phyloP scores from a whole-genome alignment of 805 yeast species.

The Monosporozyma unispora region DNA sequence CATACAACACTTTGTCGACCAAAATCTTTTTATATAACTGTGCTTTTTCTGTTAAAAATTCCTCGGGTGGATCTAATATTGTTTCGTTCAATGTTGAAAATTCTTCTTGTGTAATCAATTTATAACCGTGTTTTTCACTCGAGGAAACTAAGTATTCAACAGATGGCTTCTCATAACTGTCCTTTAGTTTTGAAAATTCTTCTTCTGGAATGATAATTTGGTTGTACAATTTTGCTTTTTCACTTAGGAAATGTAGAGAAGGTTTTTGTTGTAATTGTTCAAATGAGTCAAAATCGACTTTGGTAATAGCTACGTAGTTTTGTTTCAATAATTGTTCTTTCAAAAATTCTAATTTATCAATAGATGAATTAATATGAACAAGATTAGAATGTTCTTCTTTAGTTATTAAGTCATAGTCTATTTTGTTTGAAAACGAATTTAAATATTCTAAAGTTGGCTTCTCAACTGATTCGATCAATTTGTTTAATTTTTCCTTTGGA shows the following conservation, averaged over 20 bases:
- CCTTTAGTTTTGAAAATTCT: conserved; percentile 8
- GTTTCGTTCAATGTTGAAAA: not conserved
- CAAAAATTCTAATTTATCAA: conserved; percentile 4
- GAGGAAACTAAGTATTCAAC: conserved; percentile 12
- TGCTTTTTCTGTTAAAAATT: conserved; percentile 10
- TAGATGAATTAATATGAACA: not conserved
- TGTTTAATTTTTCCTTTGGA: not conserved
- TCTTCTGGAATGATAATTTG: conserved; percentile 15
- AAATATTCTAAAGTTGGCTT: conserved; percentile 1
- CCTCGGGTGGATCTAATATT: not conserved
- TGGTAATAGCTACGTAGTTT: conserved; percentile 6
- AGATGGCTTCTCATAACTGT: conserved; percentile 9
- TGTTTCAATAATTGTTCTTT: conserved; percentile 4
- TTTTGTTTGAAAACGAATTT: conserved; percentile 14
- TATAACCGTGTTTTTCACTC: not conserved
- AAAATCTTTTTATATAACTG: not conserved
- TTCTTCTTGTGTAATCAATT: not conserved
- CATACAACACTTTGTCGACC: not conserved
- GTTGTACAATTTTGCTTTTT: conserved; percentile 12
- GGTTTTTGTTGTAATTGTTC: conserved; percentile 11
- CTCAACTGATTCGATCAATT: not conserved
- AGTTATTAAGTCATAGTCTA: not conserved
- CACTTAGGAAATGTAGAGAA: conserved; percentile 5
- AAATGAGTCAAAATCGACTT: conserved; percentile 7
- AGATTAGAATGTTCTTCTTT: not conserved